Base-by-base conservation (phyloP, 768 basidiomycete species). In the Leccinum rimulosum region DNA sequence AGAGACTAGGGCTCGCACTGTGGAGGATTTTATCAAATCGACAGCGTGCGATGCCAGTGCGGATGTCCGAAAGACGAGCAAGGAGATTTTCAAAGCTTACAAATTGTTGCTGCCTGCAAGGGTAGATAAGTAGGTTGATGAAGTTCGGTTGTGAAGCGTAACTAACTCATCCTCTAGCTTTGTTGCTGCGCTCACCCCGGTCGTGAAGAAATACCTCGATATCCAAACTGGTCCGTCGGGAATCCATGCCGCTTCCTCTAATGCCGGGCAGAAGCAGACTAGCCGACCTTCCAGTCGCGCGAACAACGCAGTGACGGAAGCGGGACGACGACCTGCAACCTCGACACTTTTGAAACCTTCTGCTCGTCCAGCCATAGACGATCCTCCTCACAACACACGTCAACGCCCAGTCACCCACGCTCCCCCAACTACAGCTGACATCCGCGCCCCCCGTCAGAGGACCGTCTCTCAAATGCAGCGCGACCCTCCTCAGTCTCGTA, bases 11-110 rank as follows among this genome's bases (percentile, higher is more conserved):
- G 85, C 84, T 1, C 77, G 77, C 49, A 84, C 88, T 43, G 77
- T 95, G 28, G 93, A 95, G 70, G 76, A 72, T 11, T 80, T 90
- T 50, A 89, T 95, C 63, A 84, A 79, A 58, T 65, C 73, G 9
- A 82, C 88, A 2, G 88, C 85, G 14, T 80, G 82, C 30, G 93
- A 95, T 71, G 82, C 89, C 5, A 89, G 80, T 66, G 85, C 86
- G 27, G 91, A 92, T 52, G 82, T 93, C 30, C 79, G 93, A 63
- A 88, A 84, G 68, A 70, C 83, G 9, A 83, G 84, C 60, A 83
- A 84, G 67, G 81, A 86, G 64, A 75, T 93, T 4, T 95, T 90
- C 66, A 88, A 86, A 58, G 87, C 85, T 1, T 94, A 93, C 71
- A 85, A 84, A 61, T 73, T 84, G 3, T 70, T 93, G 31, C 77